Evolutionary conservation across 1,139 yeast species (phyloP).

Genomic region (Saccharomyces hybrid): DNA sequence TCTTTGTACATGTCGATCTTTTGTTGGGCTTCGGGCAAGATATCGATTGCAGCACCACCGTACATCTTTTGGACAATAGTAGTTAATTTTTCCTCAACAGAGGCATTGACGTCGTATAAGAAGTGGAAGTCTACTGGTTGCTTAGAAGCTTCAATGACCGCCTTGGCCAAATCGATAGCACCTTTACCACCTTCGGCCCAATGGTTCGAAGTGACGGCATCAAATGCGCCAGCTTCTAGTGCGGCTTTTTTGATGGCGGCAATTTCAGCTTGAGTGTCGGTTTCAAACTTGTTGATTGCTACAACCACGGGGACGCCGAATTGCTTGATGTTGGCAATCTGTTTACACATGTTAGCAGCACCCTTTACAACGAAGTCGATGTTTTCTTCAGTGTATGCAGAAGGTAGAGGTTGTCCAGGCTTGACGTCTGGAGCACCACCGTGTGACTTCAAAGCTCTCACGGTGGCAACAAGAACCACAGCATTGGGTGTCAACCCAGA

Average conservation of each 20-base stretch:
- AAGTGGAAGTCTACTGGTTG: constrained; percentile 42
- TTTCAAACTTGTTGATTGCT: constrained; percentile 67
- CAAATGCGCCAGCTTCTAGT: constrained; percentile 63
- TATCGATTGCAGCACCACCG: constrained; percentile 87
- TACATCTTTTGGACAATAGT: constrained; percentile 86
- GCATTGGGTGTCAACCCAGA: constrained; percentile 67
- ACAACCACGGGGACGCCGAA: constrained; percentile 75
- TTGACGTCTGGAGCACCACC: constrained; percentile 83
- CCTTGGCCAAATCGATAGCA: constrained; percentile 57
- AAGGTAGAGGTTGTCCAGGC: constrained; percentile 70
- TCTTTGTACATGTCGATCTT: constrained; percentile 77
- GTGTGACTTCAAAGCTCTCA: constrained; percentile 70
- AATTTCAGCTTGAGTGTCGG: constrained; percentile 64
- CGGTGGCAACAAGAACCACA: constrained; percentile 72
- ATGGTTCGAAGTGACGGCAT: constrained; percentile 68
- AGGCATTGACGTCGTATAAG: constrained; percentile 51
- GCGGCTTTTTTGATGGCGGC: constrained; percentile 58
- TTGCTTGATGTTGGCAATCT: constrained; percentile 60
- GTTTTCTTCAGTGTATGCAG: constrained; percentile 59
- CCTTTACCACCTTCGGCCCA: constrained; percentile 81
- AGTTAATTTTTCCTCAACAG: constrained; percentile 54
- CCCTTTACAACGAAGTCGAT: constrained; percentile 58
- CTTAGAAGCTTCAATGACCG: constrained; percentile 56
- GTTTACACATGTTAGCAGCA: constrained; percentile 66
- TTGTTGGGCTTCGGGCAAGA: constrained; percentile 74